Evolutionary conservation across 2,329 filamentous ascomycete species (phyloP).

Genomic region (Orbilia blumenaviensis): DNA sequence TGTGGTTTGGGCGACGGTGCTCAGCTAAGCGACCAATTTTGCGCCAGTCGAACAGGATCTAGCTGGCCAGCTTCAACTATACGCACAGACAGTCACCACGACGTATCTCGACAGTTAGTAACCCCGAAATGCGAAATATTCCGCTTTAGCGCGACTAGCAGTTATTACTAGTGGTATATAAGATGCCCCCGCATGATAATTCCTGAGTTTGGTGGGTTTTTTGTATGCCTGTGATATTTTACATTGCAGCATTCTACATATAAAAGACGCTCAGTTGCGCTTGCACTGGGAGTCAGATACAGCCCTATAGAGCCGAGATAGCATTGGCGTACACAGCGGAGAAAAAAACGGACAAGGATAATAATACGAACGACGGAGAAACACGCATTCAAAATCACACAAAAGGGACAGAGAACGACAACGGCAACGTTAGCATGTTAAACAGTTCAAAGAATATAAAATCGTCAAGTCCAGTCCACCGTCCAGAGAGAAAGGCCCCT

Average conservation of each 20-base stretch:
- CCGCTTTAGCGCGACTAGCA: background rate
- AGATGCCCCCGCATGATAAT: too few relatives aligned
- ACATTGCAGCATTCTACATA: background rate
- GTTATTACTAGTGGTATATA: background rate
- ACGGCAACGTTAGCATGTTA: background rate
- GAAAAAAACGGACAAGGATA: background rate
- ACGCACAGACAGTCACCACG: background rate
- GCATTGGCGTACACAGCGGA: background rate
- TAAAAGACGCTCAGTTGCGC: background rate
- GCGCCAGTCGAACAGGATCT: constrained; percentile 12
- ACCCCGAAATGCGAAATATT: too few relatives aligned
- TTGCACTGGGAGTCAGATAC: background rate
- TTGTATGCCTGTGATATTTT: constrained; percentile 9
- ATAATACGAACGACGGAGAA: background rate
- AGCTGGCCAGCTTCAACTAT: background rate
- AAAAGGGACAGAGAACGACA: background rate
- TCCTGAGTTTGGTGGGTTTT: too few relatives aligned
- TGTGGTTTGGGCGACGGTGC: constrained; percentile 25
- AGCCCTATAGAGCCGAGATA: background rate
- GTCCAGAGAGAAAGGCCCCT: background rate
- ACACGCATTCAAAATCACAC: background rate
- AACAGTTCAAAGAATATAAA: constrained; percentile 16
- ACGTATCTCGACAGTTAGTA: background rate
- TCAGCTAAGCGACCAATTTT: constrained; percentile 46
- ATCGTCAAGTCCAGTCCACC: constrained; percentile 3